Evolutionary conservation across 495 filamentous ascomycete species (phyloP).

Genomic region (Amphirosellinia nigrospora): DNA sequence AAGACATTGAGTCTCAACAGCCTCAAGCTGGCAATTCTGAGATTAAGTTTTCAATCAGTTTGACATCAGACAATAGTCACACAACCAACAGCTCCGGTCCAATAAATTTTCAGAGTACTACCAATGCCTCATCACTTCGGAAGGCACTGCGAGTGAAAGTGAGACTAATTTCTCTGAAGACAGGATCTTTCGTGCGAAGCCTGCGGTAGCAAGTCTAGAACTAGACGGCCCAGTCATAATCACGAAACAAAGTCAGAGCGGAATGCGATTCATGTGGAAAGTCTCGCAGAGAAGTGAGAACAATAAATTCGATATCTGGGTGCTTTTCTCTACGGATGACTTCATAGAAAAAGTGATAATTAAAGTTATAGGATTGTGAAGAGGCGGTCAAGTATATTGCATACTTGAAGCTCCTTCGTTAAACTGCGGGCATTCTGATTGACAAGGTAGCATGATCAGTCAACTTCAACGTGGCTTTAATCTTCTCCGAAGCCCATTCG

Average conservation of each 20-base stretch:
- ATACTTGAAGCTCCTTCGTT: constrained; percentile 15
- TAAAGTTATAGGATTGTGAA: constrained; percentile 7
- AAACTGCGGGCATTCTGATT: constrained; percentile 5
- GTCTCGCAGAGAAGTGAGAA: neutral
- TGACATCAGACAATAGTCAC: too few relatives aligned
- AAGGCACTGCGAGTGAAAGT: constrained; percentile 6
- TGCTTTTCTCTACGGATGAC: constrained; percentile 4
- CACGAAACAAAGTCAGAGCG: constrained; percentile 1
- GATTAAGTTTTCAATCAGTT: too few relatives aligned
- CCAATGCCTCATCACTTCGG: neutral
- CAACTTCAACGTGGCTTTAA: constrained; percentile 16
- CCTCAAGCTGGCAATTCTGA: too few relatives aligned
- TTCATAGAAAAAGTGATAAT: constrained; percentile 3
- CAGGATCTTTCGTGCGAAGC: constrained; percentile 5
- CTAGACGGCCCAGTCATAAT: constrained; percentile 2
- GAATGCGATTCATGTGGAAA: constrained; percentile 4
- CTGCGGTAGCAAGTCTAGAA: constrained; percentile 2
- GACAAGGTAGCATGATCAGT: constrained; percentile 7
- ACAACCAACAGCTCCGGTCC: too few relatives aligned
- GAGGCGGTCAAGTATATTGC: neutral
- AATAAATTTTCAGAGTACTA: neutral
- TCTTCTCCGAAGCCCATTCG: constrained; percentile 25
- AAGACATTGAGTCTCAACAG: too few relatives aligned
- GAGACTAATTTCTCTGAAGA: neutral
- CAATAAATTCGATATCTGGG: neutral